phyloP scores from a whole-genome alignment of 768 basidiomycete species.

The Kwoniella mangroviensis region DNA sequence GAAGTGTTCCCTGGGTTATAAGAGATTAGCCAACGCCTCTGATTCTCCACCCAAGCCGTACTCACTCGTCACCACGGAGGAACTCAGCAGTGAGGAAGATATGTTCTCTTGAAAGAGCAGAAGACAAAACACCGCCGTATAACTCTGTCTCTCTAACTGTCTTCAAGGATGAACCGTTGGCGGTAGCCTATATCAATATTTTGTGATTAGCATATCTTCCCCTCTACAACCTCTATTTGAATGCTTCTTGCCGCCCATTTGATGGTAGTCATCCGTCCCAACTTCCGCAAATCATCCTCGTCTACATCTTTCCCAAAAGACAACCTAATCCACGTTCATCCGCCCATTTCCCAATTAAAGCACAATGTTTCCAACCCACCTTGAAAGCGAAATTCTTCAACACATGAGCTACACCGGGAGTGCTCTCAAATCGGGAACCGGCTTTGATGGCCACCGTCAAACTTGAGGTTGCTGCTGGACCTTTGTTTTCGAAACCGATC shows the following conservation, averaged over 20 bases:
- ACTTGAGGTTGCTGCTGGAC: slow-evolving; percentile 70
- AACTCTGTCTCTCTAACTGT: slow-evolving; percentile 91
- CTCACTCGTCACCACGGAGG: slow-evolving; percentile 92
- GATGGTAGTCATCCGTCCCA: not conserved
- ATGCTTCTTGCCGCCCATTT: too few relatives aligned
- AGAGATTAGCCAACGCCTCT: too few relatives aligned
- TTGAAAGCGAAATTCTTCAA: slow-evolving; percentile 99
- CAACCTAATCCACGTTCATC: slow-evolving; percentile 3
- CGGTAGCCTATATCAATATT: slow-evolving; percentile 70
- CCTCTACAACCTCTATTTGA: not conserved
- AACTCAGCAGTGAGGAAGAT: slow-evolving; percentile 93
- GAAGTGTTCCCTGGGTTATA: slow-evolving; percentile 73
- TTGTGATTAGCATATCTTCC: slow-evolving; percentile 3
- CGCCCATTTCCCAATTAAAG: not conserved
- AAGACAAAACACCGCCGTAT: slow-evolving; percentile 86
- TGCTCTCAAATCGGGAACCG: slow-evolving; percentile 83
- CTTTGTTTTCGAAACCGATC: slow-evolving; percentile 78
- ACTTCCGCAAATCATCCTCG: not conserved
- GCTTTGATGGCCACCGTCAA: slow-evolving; percentile 92
- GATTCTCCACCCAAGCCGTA: too few relatives aligned
- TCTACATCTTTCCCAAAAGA: not conserved
- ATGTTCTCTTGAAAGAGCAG: slow-evolving; percentile 84
- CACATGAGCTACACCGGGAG: slow-evolving; percentile 87
- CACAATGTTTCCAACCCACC: slow-evolving; percentile 63
- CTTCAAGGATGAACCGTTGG: slow-evolving; percentile 81